Evolutionary conservation across 2,329 filamentous ascomycete species (phyloP).

Genomic region (Claviceps paspali): DNA sequence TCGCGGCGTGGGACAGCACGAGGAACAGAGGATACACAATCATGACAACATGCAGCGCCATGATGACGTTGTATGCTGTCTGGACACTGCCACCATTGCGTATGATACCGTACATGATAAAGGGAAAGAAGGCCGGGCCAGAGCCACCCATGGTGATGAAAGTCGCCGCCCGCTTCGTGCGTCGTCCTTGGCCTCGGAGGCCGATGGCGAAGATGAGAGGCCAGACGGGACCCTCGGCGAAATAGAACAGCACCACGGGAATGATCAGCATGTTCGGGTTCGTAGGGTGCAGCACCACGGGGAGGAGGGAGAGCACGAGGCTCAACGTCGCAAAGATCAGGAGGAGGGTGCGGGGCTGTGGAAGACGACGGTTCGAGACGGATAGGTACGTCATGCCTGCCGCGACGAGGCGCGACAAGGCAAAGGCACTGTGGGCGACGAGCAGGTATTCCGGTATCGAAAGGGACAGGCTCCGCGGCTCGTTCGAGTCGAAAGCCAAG

Average conservation of each 20-base stretch:
- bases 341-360: slow-evolving; percentile 56
- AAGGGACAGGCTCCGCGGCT: slow-evolving; percentile 31
- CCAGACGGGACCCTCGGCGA: slow-evolving; percentile 72
- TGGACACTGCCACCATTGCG: slow-evolving; percentile 43
- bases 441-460: slow-evolving; percentile 52
- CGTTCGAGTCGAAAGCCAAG: slow-evolving; percentile 12
- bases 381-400: slow-evolving; percentile 46
- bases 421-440: slow-evolving; percentile 58
- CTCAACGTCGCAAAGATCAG: slow-evolving; percentile 45
- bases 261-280: slow-evolving; percentile 36
- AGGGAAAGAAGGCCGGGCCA: slow-evolving; percentile 60
- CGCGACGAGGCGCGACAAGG: slow-evolving; percentile 56
- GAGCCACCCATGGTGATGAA: slow-evolving; percentile 64
- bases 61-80: slow-evolving; percentile 48
- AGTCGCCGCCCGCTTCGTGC: slow-evolving; percentile 64
- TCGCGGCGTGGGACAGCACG: slow-evolving; percentile 29
- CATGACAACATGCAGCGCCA: slow-evolving; percentile 32
- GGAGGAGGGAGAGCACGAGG: slow-evolving; percentile 37
- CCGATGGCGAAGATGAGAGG: slow-evolving; percentile 69
- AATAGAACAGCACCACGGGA: slow-evolving; percentile 57
- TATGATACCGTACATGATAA: slow-evolving; percentile 55
- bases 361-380: slow-evolving; percentile 31
- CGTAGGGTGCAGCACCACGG: slow-evolving; percentile 27
- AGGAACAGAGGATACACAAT: slow-evolving; percentile 35
- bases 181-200: slow-evolving; percentile 63